Conservation (phyloP, 768 basidiomycete species). For the Chiua virens region DNA sequence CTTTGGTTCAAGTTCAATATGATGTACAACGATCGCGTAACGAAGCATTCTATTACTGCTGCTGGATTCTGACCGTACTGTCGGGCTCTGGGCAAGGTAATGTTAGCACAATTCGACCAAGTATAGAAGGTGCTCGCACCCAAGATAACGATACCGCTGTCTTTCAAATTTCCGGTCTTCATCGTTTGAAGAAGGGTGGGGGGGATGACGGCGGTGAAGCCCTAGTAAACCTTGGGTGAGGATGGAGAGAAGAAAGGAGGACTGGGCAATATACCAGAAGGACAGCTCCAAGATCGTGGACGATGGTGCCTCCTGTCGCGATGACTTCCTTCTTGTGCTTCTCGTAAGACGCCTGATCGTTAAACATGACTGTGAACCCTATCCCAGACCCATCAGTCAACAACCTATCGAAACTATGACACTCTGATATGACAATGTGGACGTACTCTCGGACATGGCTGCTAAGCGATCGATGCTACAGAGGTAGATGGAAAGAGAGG, state of each 20-base stretch:
- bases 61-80: neutral
- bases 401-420: neutral
- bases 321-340: constrained; percentile 10
- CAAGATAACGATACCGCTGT: constrained; percentile 9
- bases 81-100: constrained; percentile 15
- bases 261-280: neutral
- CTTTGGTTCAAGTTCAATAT: neutral
- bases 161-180: neutral
- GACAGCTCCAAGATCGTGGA: constrained; percentile 1
- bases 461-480: neutral
- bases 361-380: constrained; percentile 18
- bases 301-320: constrained; percentile 5
- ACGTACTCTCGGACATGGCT: constrained; percentile 23
- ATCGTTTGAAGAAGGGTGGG: neutral
- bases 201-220: constrained; percentile 20
- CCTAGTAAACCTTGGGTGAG: constrained; percentile 1
- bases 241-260: neutral
- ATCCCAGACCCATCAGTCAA: neutral
- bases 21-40: neutral
- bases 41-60: neutral
- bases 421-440: neutral
- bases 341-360: neutral
- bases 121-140: constrained; percentile 7
- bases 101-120: neutral
- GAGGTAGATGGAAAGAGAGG: neutral